Conservation (phyloP, 805 yeast genomes). For the Pichia scutulata region DNA sequence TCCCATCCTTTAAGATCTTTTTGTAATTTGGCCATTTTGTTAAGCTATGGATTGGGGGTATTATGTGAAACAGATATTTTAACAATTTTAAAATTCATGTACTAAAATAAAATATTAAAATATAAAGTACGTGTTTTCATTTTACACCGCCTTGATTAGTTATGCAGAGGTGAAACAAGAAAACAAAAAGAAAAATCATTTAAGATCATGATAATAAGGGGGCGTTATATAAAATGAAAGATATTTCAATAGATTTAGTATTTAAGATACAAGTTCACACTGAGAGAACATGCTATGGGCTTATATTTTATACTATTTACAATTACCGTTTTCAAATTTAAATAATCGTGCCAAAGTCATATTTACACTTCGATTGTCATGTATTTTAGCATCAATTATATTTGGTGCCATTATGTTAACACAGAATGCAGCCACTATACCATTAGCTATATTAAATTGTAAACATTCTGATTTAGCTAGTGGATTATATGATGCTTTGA, state of each 20-base stretch:
- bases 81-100: too few species aligned
- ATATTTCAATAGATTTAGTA: too few species aligned
- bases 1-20: conserved; percentile 33
- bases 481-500: conserved; percentile 42
- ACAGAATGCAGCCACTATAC: background rate
- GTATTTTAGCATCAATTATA: background rate
- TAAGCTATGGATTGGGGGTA: too few species aligned
- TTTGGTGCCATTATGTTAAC: conserved; percentile 2
- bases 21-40: conserved; percentile 21
- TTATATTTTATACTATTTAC: background rate
- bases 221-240: background rate
- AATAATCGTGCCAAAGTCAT: conserved; percentile 20
- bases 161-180: too few species aligned
- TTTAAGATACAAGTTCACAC: background rate
- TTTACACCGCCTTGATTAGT: too few species aligned
- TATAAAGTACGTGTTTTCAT: too few species aligned
- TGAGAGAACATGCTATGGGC: conserved; percentile 2
- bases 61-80: too few species aligned
- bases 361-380: conserved; percentile 14
- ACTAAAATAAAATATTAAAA: too few species aligned
- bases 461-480: conserved; percentile 44
- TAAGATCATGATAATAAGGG: background rate
- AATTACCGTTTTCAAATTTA: conserved; percentile 22
- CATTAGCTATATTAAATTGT: conserved; percentile 33
- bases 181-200: too few species aligned